These are phyloP conservation scores for Protomyces gravidus DNA, from an alignment of 1,139 yeast species.

Conservation along the genomic window DNA sequence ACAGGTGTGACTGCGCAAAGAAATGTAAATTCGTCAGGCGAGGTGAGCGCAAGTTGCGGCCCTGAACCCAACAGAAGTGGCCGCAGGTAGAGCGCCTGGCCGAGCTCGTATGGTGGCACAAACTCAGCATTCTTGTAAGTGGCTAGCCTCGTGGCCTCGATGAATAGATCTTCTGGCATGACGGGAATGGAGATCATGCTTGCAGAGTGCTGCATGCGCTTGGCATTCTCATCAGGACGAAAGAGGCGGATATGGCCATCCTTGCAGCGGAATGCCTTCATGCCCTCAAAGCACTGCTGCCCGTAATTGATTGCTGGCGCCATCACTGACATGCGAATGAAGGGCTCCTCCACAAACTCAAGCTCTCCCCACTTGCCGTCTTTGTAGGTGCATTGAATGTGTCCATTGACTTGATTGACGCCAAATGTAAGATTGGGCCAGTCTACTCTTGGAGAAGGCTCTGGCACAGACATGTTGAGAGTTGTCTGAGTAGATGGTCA, in stretches of 20 bases:
- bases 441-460: conserved; percentile 9
- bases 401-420: conserved; percentile 22
- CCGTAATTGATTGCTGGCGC: conserved; percentile 28
- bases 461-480: neutral
- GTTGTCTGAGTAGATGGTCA: neutral
- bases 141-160: conserved; percentile 24
- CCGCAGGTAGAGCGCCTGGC: conserved; percentile 26
- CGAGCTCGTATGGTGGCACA: conserved; percentile 28
- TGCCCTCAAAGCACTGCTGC: conserved; percentile 29
- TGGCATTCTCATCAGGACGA: conserved; percentile 29
- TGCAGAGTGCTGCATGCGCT: conserved; percentile 29
- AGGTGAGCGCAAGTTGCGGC: conserved; percentile 13
- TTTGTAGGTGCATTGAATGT: conserved; percentile 15
- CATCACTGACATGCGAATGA: conserved; percentile 16
- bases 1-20: conserved; percentile 25
- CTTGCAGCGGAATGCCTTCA: conserved; percentile 28
- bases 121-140: conserved; percentile 19
- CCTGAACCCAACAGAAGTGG: conserved; percentile 28
- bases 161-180: conserved; percentile 23
- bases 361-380: conserved; percentile 25
- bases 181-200: conserved; percentile 19
- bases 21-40: conserved; percentile 27
- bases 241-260: conserved; percentile 27
- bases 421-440: conserved; percentile 21
- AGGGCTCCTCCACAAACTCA: conserved; percentile 25